Evolutionary conservation across 2,329 filamentous ascomycete species (phyloP).

Genomic region (Xylariaceae sp.): DNA sequence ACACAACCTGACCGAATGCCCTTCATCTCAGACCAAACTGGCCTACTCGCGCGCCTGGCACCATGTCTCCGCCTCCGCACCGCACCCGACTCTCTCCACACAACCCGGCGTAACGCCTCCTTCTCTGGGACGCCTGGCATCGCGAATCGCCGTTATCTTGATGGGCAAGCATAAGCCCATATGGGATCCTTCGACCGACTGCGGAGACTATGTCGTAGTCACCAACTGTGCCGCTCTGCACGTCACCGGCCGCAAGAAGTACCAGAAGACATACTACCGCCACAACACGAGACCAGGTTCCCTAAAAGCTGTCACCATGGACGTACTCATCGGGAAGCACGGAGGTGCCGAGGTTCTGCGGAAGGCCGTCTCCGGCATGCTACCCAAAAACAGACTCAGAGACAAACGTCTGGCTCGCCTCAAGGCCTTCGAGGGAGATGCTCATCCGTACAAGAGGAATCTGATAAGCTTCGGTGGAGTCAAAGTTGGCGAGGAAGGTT

Average conservation of each 20-base stretch:
- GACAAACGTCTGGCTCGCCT: slow-evolving; percentile 83
- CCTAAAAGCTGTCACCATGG: slow-evolving; percentile 88
- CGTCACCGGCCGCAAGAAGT: slow-evolving; percentile 87
- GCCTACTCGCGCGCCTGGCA: slow-evolving; percentile 98
- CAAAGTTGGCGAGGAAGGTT: slow-evolving; percentile 51
- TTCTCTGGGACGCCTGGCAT: slow-evolving; percentile 85
- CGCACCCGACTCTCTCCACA: slow-evolving; percentile 59
- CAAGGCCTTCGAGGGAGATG: slow-evolving; percentile 92
- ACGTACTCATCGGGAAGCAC: slow-evolving; percentile 88
- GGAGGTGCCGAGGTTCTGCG: slow-evolving; percentile 88
- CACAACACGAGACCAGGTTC: slow-evolving; percentile 89
- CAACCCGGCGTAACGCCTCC: slow-evolving; percentile 61
- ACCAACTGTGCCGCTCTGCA: slow-evolving; percentile 84
- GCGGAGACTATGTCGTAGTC: slow-evolving; percentile 97
- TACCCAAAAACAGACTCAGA: slow-evolving; percentile 92
- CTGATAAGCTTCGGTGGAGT: slow-evolving; percentile 69
- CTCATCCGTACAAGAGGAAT: slow-evolving; percentile 90
- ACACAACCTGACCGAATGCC: not conserved
- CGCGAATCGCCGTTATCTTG: slow-evolving; percentile 78
- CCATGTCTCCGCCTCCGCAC: slow-evolving; percentile 69
- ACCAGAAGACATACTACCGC: slow-evolving; percentile 93
- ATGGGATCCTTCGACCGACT: slow-evolving; percentile 95
- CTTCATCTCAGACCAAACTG: slow-evolving; percentile 70
- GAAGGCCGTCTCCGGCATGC: slow-evolving; percentile 92
- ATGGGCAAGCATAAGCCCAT: slow-evolving; percentile 99